A percentile compares a stretch with the other conserved stretches of the same genome.
These are phyloP conservation scores for Hymenochaete sp. DNA, from an alignment of 1,284 basidiomycete species.

Conservation along the genomic window DNA sequence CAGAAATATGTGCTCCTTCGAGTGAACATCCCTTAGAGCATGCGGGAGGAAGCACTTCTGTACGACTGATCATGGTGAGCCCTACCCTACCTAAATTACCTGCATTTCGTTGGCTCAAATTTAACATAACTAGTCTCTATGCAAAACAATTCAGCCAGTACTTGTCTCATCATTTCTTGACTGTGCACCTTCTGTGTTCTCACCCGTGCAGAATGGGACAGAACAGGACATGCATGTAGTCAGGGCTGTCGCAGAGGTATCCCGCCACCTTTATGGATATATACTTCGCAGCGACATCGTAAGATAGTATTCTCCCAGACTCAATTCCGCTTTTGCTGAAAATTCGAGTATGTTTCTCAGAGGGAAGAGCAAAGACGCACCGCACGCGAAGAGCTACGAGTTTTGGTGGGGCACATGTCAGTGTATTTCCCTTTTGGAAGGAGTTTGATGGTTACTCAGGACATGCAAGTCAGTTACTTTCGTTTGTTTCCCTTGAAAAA, in stretches of 20 bases:
- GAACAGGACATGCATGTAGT: conserved; percentile 62
- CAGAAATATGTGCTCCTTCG: conserved; percentile 7
- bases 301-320: conserved; percentile 5
- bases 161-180: conserved; percentile 80
- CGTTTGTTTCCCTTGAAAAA: conserved; percentile 11
- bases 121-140: conserved; percentile 29
- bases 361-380: conserved; percentile 12
- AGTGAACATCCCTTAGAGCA: background rate
- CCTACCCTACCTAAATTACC: conserved; percentile 6
- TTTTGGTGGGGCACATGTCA: conserved; percentile 63
- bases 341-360: conserved; percentile 19
- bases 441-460: conserved; percentile 31
- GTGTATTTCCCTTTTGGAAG: conserved; percentile 76
- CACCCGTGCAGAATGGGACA: conserved; percentile 44
- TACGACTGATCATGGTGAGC: conserved; percentile 9
- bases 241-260: conserved; percentile 51
- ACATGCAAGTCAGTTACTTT: conserved; percentile 42
- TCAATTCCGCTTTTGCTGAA: background rate
- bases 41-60: background rate
- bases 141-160: conserved; percentile 59
- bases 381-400: conserved; percentile 38
- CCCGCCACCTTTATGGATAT: conserved; percentile 56
- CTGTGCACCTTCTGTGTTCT: conserved; percentile 73
- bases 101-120: too few relatives aligned
- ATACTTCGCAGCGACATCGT: conserved; percentile 36